Conservation (phyloP, 768 basidiomycete genomes). For the Arthromyces matolae region DNA sequence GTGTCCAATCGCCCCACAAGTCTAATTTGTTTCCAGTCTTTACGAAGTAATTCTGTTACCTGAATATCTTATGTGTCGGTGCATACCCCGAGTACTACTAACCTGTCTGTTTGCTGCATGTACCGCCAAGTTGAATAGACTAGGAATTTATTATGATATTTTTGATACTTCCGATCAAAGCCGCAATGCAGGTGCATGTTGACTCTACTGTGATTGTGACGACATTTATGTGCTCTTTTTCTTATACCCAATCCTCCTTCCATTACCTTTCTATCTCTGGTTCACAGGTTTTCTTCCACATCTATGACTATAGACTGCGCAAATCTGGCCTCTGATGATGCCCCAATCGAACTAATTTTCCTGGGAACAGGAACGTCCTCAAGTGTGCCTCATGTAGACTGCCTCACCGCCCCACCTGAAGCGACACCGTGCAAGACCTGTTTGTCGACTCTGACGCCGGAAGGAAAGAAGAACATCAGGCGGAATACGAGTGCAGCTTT, state of each 20-base stretch:
- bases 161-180: too few relatives aligned
- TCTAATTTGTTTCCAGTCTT: slow-evolving; percentile 20
- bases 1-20: not conserved
- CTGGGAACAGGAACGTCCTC: slow-evolving; percentile 82
- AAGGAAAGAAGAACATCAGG: slow-evolving; percentile 79
- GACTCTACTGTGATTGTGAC: not conserved
- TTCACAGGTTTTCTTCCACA: not conserved
- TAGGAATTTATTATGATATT: too few relatives aligned
- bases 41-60: slow-evolving; percentile 24
- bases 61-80: too few relatives aligned
- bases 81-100: not conserved
- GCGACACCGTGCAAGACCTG: slow-evolving; percentile 56
- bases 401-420: slow-evolving; percentile 66
- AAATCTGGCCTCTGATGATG: not conserved
- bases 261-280: not conserved
- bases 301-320: slow-evolving; percentile 8
- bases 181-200: too few relatives aligned
- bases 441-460: slow-evolving; percentile 58
- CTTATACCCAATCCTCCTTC: too few relatives aligned
- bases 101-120: not conserved
- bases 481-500: slow-evolving; percentile 79
- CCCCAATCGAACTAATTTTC: slow-evolving; percentile 63
- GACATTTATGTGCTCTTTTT: not conserved
- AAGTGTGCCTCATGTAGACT: slow-evolving; percentile 64
- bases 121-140: too few relatives aligned